A percentile compares a stretch with the other conserved stretches of the same genome.
phyloP scores from a whole-genome alignment of 768 basidiomycete species.

The Leccinum olivaceopallidum region DNA sequence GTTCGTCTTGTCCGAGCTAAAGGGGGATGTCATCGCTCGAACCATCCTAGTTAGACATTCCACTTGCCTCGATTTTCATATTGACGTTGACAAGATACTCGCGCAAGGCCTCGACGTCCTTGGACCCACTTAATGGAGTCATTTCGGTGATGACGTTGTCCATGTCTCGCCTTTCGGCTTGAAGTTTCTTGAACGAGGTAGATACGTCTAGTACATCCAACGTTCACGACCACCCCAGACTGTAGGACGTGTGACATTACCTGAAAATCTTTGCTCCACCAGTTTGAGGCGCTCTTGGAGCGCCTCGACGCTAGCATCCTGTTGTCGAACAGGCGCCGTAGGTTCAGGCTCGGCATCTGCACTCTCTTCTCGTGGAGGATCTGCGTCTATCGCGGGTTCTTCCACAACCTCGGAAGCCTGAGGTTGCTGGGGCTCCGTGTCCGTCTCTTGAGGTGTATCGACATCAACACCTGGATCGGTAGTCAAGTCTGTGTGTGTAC shows the following conservation, averaged over 20 bases:
- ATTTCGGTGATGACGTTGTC: constrained; percentile 69
- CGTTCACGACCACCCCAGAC: constrained; percentile 3
- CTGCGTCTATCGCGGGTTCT: background rate
- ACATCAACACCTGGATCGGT: background rate
- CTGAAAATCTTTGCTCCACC: constrained; percentile 77
- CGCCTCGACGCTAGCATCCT: constrained; percentile 46
- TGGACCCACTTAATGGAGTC: constrained; percentile 67
- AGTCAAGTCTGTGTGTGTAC: background rate
- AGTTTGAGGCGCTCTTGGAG: constrained; percentile 67
- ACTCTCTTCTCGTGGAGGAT: constrained; percentile 2
- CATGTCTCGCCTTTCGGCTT: constrained; percentile 67
- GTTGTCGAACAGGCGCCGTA: background rate
- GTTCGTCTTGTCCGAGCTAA: constrained; percentile 75
- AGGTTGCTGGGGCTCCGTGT: background rate
- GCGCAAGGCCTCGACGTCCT: constrained; percentile 65
- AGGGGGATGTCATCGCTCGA: background rate
- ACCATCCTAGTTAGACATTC: background rate
- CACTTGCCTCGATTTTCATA: constrained; percentile 70
- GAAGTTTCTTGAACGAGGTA: constrained; percentile 72
- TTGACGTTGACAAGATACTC: constrained; percentile 70
- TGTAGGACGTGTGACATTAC: constrained; percentile 36
- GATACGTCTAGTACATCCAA: constrained; percentile 61
- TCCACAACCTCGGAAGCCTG: constrained; percentile 2
- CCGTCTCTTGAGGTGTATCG: background rate
- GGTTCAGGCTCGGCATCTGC: constrained; percentile 2